Base-by-base conservation (phyloP, 1,284 basidiomycete genomes). In the Moesziomyces globuligerus region DNA sequence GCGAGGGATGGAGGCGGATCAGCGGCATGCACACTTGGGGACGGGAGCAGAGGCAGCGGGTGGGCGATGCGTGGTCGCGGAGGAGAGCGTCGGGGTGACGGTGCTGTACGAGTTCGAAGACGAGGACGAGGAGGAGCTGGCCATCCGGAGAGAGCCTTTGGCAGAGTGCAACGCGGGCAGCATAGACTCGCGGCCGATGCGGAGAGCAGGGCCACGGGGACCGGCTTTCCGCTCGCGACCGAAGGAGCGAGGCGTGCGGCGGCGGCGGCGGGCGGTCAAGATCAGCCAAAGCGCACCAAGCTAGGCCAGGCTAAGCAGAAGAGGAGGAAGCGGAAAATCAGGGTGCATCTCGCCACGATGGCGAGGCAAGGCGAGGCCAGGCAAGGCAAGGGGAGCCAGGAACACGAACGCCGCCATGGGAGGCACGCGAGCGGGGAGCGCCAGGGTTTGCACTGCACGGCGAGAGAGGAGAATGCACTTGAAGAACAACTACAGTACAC, bases 21-120 rank as follows among this genome's bases (percentile, higher is more conserved):
- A 61, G 32, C 52, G 50, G 43, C 41, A 53, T 43, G n/a, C 42
- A 39, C 38, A 51, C 49, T 28, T 39, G 36, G 50, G 45, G 42
- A 26, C 29, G 29, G 29, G 29, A 32, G 13, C 29, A 32, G 29
- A 32, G 10, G 29, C 29, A 32, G 13, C 29, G 29, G 29, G n/a
- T n/a, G n/a, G n/a, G n/a, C n/a, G n/a, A n/a, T n/a, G n/a, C n/a
- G n/a, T n/a, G n/a, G n/a, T n/a, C n/a, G n/a, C n/a, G n/a, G n/a
- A n/a, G n/a, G n/a, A 32, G 29, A 6, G 26, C 26, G 26, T 32
- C 29, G 6, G 29, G 17, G 29, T 11, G 13, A n/a, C 29, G 13
- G 29, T 32, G 29, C 13, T 11, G 2, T 11, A 15, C 29, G 13
- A 11, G 10, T 3, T 15, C 2, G n/a, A 41, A 23, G 25, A 26